Evolutionary conservation across 1,284 basidiomycete genomes (phyloP), one percentile per base, ranked within the genome.

Genomic region (Sphaerobolus stellatus): DNA sequence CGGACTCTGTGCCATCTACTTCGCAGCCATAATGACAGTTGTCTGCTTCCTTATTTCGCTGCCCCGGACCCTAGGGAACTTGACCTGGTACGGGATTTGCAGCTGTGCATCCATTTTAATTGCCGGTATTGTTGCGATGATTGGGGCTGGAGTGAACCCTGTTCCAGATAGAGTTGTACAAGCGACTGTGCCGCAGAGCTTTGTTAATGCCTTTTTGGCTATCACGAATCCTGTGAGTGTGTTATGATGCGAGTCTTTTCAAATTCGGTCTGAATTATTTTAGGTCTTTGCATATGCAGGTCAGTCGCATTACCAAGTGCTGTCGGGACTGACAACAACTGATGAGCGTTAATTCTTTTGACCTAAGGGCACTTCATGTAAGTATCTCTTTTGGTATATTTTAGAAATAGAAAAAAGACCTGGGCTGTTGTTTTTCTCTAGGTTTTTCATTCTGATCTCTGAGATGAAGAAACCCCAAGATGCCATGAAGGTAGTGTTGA

Each of bases 401-500:
- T n/a, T n/a, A n/a, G n/a, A n/a, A n/a, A n/a, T n/a, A n/a, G n/a
- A n/a, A n/a, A n/a, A 33, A 40, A 44, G 28, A 30, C 30, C 22
- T 29, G 36, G 27, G 38, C 36, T 57, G 18, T 52, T 28, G 30
- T 24, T 16, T 1, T 49, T 28, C 22, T 1, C 4, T 29, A 75
- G 77, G 76, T 80, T 81, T 62, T 82, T 82, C 61, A 77, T 81
- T 30, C 63, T 82, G 16, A 80, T 82, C 36, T 81, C 80, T 13
- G 80, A 82, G 61, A 82, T 81, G 80, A 67, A 67, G 16, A 61
- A 59, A 38, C 80, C 81, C 2, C 62, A 76, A 56, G 78, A 82
- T 58, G 77, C 79, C 4, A 80, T 81, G 77, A 82, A 81, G 72
- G 80, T 77, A 46, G n/a, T n/a, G n/a, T n/a, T n/a, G n/a, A n/a